phyloP scores from a whole-genome alignment of 257 asterid genomes.

The Thymus mandschuricus region DNA sequence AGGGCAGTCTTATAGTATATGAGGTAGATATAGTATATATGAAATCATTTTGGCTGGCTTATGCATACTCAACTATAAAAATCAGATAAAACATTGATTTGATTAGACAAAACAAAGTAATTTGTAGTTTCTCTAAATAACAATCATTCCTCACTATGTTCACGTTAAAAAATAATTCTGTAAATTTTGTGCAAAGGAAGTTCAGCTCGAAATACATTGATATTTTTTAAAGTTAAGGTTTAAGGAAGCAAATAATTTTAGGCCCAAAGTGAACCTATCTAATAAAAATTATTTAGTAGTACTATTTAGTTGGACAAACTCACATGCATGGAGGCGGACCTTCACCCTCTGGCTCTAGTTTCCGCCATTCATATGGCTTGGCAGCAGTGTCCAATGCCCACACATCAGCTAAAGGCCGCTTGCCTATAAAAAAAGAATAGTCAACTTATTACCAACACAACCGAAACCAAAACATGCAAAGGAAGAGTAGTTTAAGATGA shows the following conservation, averaged over 20 bases:
- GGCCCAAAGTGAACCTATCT: slow-evolving; percentile 1
- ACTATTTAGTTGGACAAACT: slow-evolving; percentile 32
- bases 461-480: slow-evolving; percentile 11
- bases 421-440: slow-evolving; percentile 54
- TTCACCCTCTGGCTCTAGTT: slow-evolving; percentile 98
- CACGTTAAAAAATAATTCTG: not conserved
- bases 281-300: not conserved
- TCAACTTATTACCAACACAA: slow-evolving; percentile 20
- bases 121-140: not conserved
- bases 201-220: slow-evolving; percentile 12
- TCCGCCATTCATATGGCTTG: slow-evolving; percentile 99
- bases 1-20: not conserved
- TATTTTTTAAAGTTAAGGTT: slow-evolving; percentile 10
- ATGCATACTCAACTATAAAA: not conserved
- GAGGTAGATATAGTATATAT: not conserved
- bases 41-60: not conserved
- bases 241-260: not conserved
- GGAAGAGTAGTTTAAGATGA: slow-evolving; percentile 24
- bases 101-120: not conserved
- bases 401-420: slow-evolving; percentile 95
- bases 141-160: not conserved
- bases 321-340: slow-evolving; percentile 99
- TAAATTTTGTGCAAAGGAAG: slow-evolving; percentile 3
- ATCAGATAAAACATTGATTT: not conserved
- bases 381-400: slow-evolving; percentile 99